Percentiles rank a stretch among this genome's conserved stretches.
These are phyloP conservation scores for Penium margaritaceum DNA, from an alignment of 139 green algal genomes.

Conservation along the genomic window DNA sequence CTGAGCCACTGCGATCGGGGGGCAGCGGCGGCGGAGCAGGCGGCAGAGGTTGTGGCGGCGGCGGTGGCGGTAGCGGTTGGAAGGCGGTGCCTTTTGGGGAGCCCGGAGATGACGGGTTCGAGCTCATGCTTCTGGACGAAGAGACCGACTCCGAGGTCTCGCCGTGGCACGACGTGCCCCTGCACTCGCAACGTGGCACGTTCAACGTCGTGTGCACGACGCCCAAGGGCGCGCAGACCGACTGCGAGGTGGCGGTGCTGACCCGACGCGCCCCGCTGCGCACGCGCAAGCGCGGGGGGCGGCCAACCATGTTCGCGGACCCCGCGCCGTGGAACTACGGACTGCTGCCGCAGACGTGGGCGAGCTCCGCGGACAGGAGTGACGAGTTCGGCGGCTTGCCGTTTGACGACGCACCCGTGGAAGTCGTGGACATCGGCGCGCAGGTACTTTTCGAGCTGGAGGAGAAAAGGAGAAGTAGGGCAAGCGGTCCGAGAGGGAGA, in stretches of 20 bases:
- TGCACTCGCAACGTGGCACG: not conserved
- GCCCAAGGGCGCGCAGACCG: slow-evolving; percentile 6
- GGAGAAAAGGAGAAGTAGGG: no score
- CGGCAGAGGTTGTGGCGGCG: no score
- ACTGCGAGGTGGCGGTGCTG: slow-evolving; percentile 12
- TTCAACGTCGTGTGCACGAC: slow-evolving; percentile 32
- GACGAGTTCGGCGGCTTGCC: slow-evolving; percentile 16
- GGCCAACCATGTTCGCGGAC: not conserved
- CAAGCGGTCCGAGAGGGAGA: no score
- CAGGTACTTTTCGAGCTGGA: no score
- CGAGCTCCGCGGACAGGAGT: not conserved
- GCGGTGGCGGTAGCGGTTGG: no score
- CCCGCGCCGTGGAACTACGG: slow-evolving; percentile 8
- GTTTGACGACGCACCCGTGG: slow-evolving; percentile 15
- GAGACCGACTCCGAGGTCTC: no score
- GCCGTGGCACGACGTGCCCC: slow-evolving; percentile 27
- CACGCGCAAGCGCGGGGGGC: not conserved
- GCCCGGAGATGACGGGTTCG: no score
- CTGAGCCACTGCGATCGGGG: no score
- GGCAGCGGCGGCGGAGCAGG: no score
- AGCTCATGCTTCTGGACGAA: no score
- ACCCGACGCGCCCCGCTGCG: not conserved
- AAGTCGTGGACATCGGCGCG: slow-evolving; percentile 20
- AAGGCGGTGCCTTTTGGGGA: no score
- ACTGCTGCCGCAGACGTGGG: slow-evolving; percentile 26